A percentile compares a stretch with the other conserved stretches of the same genome.
Evolutionary conservation across 805 yeast genomes (phyloP).

Genomic region (Dipodascus albidus): DNA sequence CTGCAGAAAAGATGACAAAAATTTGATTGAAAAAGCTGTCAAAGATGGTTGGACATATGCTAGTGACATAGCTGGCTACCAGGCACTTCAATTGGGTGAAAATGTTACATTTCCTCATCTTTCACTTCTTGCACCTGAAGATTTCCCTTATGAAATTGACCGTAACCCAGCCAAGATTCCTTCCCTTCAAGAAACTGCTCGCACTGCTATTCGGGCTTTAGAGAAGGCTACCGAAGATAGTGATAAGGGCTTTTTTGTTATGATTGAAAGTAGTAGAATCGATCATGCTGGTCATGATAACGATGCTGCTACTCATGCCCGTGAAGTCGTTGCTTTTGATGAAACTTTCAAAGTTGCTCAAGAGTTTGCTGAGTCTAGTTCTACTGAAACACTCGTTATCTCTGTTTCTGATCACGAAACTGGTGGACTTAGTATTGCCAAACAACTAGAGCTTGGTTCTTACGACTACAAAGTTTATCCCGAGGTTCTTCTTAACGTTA

Average conservation of each 20-base stretch:
- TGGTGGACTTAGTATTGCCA: constrained; percentile 82
- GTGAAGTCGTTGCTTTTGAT: constrained; percentile 82
- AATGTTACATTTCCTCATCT: constrained; percentile 67
- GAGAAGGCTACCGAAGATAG: constrained; percentile 55
- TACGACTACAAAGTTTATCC: constrained; percentile 90
- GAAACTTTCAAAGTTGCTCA: constrained; percentile 65
- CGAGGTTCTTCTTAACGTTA: constrained; percentile 53
- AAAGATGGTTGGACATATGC: constrained; percentile 55
- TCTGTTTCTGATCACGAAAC: constrained; percentile 93
- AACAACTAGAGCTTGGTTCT: constrained; percentile 55
- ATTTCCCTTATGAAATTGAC: constrained; percentile 80
- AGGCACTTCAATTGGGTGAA: constrained; percentile 40
- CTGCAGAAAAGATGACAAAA: constrained; percentile 58
- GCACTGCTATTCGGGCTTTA: constrained; percentile 61
- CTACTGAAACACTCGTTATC: constrained; percentile 65
- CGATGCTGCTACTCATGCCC: constrained; percentile 89
- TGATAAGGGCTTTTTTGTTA: constrained; percentile 73
- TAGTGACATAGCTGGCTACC: constrained; percentile 48
- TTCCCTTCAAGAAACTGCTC: constrained; percentile 66
- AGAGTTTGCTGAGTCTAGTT: constrained; percentile 54
- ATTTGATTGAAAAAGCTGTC: constrained; percentile 55
- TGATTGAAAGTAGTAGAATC: constrained; percentile 87
- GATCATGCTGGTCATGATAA: constrained; percentile 94
- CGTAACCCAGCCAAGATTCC: constrained; percentile 53
- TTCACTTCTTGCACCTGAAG: constrained; percentile 62